These are phyloP conservation scores for Isatis tinctoria DNA, from an alignment of 345 rosid genomes.

Conservation along the genomic window DNA sequence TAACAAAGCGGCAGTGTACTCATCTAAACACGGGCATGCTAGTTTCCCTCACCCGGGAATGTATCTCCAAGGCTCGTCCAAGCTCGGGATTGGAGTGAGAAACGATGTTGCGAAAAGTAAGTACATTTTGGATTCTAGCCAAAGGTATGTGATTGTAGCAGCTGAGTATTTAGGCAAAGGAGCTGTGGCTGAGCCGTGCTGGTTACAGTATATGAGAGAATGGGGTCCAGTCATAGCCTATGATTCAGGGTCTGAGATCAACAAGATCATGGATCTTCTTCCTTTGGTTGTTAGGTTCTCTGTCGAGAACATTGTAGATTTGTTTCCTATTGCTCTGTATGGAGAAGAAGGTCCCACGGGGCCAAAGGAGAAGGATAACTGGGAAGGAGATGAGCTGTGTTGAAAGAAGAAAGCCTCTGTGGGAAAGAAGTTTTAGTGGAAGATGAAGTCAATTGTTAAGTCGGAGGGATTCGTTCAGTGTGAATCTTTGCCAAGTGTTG, in stretches of 20 bases:
- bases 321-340: slow-evolving; percentile 82
- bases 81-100: slow-evolving; percentile 70
- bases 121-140: slow-evolving; percentile 59
- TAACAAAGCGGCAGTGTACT: slow-evolving; percentile 64
- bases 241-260: slow-evolving; percentile 71
- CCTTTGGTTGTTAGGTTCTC: slow-evolving; percentile 75
- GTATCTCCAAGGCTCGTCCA: slow-evolving; percentile 74
- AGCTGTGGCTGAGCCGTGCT: slow-evolving; percentile 59
- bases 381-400: slow-evolving; percentile 78
- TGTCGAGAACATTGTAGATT: slow-evolving; percentile 63
- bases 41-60: slow-evolving; percentile 82
- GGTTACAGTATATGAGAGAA: slow-evolving; percentile 93
- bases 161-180: slow-evolving; percentile 74
- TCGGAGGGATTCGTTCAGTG: not conserved
- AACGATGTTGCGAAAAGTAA: slow-evolving; percentile 66
- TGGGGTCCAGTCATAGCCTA: slow-evolving; percentile 89
- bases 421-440: not conserved
- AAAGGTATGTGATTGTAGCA: slow-evolving; percentile 59
- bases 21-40: slow-evolving; percentile 84
- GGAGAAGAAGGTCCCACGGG: slow-evolving; percentile 99
- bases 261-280: slow-evolving; percentile 60
- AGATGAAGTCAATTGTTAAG: not conserved
- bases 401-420: not conserved
- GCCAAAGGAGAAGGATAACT: slow-evolving; percentile 87
- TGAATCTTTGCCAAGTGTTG: not conserved